Conservation (phyloP, 805 yeast species). For the Sungouiozyma ichnusensis region DNA sequence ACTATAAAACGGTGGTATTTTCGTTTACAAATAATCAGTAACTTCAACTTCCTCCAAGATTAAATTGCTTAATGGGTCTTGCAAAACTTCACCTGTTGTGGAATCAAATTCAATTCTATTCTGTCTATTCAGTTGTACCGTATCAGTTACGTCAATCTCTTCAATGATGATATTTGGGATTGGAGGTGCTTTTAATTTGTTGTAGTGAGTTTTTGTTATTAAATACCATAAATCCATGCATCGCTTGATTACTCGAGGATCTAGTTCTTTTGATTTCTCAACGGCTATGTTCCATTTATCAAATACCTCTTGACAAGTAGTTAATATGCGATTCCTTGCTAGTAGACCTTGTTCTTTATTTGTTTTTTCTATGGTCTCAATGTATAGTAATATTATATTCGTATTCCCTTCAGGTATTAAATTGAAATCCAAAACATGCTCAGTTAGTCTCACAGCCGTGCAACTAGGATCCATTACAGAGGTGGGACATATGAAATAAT, state of each 20-base stretch:
- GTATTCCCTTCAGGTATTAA: conserved; percentile 5
- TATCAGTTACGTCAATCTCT: conserved; percentile 4
- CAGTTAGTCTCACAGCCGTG: conserved; percentile 1
- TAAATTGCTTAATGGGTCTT: conserved; percentile 3
- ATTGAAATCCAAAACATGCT: conserved; percentile 4
- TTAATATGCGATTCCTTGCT: conserved; percentile 3
- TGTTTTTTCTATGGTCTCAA: conserved; percentile 1
- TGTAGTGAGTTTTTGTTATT: conserved; percentile 7
- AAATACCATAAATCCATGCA: conserved; percentile 13
- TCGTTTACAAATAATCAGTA: not conserved
- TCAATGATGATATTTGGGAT: conserved; percentile 3
- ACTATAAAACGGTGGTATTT: too few species aligned
- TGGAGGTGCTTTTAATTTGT: conserved; percentile 3
- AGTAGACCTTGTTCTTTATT: not conserved
- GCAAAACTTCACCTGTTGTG: not conserved
- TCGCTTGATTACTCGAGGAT: conserved; percentile 6
- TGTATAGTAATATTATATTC: conserved; percentile 5
- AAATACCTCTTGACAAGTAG: conserved; percentile 8
- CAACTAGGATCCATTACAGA: not conserved
- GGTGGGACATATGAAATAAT: too few species aligned
- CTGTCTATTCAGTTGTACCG: not conserved
- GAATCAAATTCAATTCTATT: not conserved
- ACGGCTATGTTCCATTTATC: conserved; percentile 6
- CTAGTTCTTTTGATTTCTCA: not conserved
- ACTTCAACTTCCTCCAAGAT: conserved; percentile 6